Base-by-base conservation (phyloP, 2,329 filamentous ascomycete genomes). In the Paraphoma chrysanthemicola region DNA sequence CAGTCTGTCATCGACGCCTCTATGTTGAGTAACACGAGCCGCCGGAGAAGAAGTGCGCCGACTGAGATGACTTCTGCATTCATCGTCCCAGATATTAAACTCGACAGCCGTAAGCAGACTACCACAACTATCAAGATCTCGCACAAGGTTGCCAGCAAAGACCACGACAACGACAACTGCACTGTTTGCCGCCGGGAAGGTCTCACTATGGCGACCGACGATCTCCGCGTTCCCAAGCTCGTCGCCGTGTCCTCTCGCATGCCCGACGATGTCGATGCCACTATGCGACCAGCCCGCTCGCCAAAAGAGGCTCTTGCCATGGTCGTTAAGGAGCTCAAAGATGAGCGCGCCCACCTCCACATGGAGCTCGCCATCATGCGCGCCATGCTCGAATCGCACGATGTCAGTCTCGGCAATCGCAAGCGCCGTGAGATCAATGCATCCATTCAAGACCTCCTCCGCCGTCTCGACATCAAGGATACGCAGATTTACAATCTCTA, bases 401-500 rank as follows among this genome's bases (percentile, higher is more conserved):
- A 95, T 44, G 66, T 65, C n/a, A 73, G 72, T 47, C 73, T 90
- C 18, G 87, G 86, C 53, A 87, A 86, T 62, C 84, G 86, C 33
- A 85, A 88, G 66, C 85, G 91, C 57, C 84, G 87, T 58, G 77
- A 79, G 4, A 75, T 93, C 51, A 83, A 85, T 29, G 81, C 80
- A 29, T 84, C 84, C 53, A 88, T 94, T 36, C 82, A 87, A 58
- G 80, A 79, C 18, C 70, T 92, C 17, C 79, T 90, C 42, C 82
- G 83, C 58, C 83, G 85, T 50, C 85, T 92, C 23, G 89, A 93
- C 68, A 83, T 85, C 68, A 92, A 93, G 77, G 87, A 88, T 28
- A 89, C 91, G 59, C 90, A 93, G 74, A 88, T 96, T 42, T 96
- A 96, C 77, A 85, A 86, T 42, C 81, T 96, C 12, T 91, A 93